Base-by-base conservation (phyloP, 805 yeast genomes). In the Maudiozyma bulderi region DNA sequence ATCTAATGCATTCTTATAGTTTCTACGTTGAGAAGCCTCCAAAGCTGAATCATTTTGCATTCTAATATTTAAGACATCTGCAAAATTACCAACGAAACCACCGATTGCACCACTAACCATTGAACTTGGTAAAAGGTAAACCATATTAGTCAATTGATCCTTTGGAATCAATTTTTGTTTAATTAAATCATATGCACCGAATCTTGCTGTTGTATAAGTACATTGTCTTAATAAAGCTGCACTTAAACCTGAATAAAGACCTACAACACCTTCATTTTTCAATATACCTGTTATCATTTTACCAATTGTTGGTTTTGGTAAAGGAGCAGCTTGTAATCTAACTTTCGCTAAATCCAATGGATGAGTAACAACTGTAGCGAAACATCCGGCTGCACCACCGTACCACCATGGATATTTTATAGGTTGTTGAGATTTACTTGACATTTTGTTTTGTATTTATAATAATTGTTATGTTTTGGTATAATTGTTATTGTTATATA, bases 271-370 rank as follows among this genome's bases (percentile, higher is more conserved):
- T 64, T 86, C 93, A 47, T 52, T 48, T 13, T 44, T 39, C 6
- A 54, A 28, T n/a, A 60, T 57, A 7, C 43, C 51, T 26, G 48
- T 38, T 6, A 58, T 73, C 77, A 87, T 84, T 6, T 77, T 69
- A 7, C 77, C 61, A 54, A 87, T 71, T 0, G 80, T 72, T 48
- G 79, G 84, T 40, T 87, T 87, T 3, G 86, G 84, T 10, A 66
- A 69, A 0, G 75, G 61, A 3, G 95, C 89, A 0, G 95, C 84
- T 63, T 87, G 96, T 62, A 87, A 71, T 46, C 95, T 77, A 8
- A 89, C 95, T 60, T 87, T 87, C 2, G 95, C 93, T 41, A 87
- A 71, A 63, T 87, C 96, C 51, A 87, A 70, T 4, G 96, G 96
- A 67, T 87, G 96, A 1, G 88, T 82, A 44, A 76, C 77, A 38